Percentiles rank a stretch among this genome's conserved stretches.
phyloP scores from a whole-genome alignment of 2,329 filamentous ascomycete species.

The Colletotrichum caudatum region DNA sequence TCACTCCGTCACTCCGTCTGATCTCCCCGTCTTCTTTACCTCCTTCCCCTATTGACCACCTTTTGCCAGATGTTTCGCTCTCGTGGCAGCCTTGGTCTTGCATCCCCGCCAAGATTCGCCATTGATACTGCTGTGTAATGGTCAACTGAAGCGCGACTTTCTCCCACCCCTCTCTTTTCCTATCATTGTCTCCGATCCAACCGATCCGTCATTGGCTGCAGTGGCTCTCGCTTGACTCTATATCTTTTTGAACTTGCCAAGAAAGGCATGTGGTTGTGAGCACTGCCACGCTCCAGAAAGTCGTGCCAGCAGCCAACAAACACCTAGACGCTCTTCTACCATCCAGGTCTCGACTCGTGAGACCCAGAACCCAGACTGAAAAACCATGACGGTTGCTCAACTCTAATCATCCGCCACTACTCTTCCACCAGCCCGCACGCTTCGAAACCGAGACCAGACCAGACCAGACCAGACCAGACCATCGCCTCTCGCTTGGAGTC shows the following conservation, averaged over 20 bases:
- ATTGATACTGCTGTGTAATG: constrained; percentile 26
- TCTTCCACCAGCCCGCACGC: constrained; percentile 5
- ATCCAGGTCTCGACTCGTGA: constrained; percentile 7
- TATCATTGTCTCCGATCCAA: constrained; percentile 22
- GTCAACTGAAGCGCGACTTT: constrained; percentile 34
- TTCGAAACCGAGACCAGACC: constrained; percentile 10
- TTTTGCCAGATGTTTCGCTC: constrained; percentile 18
- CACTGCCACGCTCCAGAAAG: constrained; percentile 36
- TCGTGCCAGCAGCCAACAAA: constrained; percentile 14
- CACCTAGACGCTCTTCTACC: constrained; percentile 3
- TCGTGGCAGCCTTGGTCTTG: constrained; percentile 7
- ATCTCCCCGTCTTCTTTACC: constrained; percentile 21
- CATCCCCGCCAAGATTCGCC: constrained; percentile 27
- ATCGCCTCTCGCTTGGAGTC: constrained; percentile 18
- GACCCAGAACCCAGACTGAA: background rate
- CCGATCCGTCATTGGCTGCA: constrained; percentile 16
- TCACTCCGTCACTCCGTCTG: constrained; percentile 6
- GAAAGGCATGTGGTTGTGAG: constrained; percentile 41
- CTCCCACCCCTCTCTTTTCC: background rate
- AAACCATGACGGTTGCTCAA: constrained; percentile 15
- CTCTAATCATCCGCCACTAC: background rate
- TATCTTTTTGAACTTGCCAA: constrained; percentile 36
- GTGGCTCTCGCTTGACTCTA: constrained; percentile 37
- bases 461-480: constrained; percentile 19
- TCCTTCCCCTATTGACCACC: constrained; percentile 39